Evolutionary conservation across 2,329 filamentous ascomycete genomes (phyloP), one percentile per base, ranked within the genome.

Genomic region (Fusarium decemcellulare): DNA sequence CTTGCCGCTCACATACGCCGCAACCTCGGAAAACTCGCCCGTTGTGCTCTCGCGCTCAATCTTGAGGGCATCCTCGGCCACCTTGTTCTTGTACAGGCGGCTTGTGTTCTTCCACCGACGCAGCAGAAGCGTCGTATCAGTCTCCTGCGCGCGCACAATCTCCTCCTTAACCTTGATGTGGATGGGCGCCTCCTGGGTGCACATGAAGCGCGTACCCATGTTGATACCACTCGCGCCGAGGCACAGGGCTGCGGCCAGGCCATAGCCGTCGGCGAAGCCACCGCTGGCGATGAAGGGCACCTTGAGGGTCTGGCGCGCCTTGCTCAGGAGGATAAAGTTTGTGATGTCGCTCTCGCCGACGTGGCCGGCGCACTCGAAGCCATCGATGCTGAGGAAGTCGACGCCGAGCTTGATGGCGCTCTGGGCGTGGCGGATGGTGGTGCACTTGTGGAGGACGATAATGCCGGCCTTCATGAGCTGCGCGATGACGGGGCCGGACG

Each of bases 191-290:
- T 98, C 96, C 46, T 95, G 86, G 0, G 96, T 98, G 84, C 92
- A 95, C 93, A 99, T 97, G 85, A 98, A 99, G 43, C 96, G 87
- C 10, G 96, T 99, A 61, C 96, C 96, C 96, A 99, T 99, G 83
- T 99, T 99, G 83, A 98, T 91, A 68, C 96, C 96, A 79, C 93
- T 93, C 0, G 96, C 96, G 37, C 96, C 96, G 12, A 99, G 87
- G 42, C 92, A 91, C 73, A 99, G 85, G 8, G 96, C 96, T 3
- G 95, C 96, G 1, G 96, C 96, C 18, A 99, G 87, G 5, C 96
- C 96, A 76, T 97, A 90, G 0, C 96, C 96, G 79, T 99, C 96
- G 12, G 94, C 95, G 77, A 99, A 98, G 2, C 96, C 96, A 60
- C 96, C 96, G 2, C 93, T 97, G 1, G 96, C 96, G 77, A 99